These are phyloP conservation scores for Malassezia psittaci DNA, from an alignment of 1,284 basidiomycete genomes.

Conservation along the genomic window DNA sequence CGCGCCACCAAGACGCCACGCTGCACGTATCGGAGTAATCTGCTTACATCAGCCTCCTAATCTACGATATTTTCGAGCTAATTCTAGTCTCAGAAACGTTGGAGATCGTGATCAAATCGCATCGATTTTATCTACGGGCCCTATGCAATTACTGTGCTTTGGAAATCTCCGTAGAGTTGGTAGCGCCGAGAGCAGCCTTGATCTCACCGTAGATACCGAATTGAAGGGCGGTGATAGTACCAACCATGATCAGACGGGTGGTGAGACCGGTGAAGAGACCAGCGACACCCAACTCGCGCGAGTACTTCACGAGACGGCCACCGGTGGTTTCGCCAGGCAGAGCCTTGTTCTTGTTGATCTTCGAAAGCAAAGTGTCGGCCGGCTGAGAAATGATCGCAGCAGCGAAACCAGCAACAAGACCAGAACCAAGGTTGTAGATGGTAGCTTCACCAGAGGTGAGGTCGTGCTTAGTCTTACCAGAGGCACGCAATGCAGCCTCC, in stretches of 20 bases:
- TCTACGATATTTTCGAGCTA: no score
- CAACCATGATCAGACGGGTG: slow-evolving; percentile 48
- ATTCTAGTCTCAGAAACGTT: no score
- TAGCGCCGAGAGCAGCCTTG: slow-evolving; percentile 52
- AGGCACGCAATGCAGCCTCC: slow-evolving; percentile 51
- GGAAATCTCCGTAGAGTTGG: slow-evolving; percentile 48
- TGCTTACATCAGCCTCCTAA: no score
- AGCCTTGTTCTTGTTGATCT: slow-evolving; percentile 58
- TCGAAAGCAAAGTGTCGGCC: slow-evolving; percentile 50
- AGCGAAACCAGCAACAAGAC: slow-evolving; percentile 47
- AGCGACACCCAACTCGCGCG: slow-evolving; percentile 51
- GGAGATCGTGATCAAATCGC: no score
- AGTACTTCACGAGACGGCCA: slow-evolving; percentile 52
- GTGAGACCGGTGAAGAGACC: slow-evolving; percentile 54
- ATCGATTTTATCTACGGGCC: no score
- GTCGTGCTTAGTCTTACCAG: slow-evolving; percentile 53
- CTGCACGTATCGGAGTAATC: no score
- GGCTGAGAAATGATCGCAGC: slow-evolving; percentile 47
- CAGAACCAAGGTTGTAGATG: slow-evolving; percentile 43
- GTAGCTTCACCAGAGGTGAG: slow-evolving; percentile 43
- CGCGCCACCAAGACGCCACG: no score
- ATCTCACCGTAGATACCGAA: slow-evolving; percentile 52
- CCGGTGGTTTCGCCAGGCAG: slow-evolving; percentile 52
- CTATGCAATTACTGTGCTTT: slow-evolving; percentile 18
- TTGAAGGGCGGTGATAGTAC: slow-evolving; percentile 54